These are phyloP conservation scores for Isatis lusitanica DNA, from an alignment of 441 rosid genomes.

Conservation along the genomic window DNA sequence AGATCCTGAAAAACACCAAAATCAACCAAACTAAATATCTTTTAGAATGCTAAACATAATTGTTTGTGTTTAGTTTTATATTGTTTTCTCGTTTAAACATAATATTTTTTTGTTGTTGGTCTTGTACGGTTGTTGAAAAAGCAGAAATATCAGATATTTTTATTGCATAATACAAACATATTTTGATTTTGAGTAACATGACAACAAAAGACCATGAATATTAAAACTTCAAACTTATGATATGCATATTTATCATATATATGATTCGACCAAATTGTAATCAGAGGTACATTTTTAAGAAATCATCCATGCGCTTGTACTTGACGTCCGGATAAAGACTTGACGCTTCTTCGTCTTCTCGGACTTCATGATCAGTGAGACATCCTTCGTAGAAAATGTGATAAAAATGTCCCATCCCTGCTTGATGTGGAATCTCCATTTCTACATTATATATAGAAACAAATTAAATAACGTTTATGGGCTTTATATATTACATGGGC, in stretches of 20 bases:
- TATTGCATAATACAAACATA: not conserved
- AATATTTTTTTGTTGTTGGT: not conserved
- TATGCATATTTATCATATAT: not conserved
- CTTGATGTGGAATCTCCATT: conserved; percentile 51
- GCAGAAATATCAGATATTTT: not conserved
- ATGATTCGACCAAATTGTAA: not conserved
- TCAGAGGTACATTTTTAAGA: conserved; percentile 45
- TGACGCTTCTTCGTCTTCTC: conserved; percentile 70
- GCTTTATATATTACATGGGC: not conserved
- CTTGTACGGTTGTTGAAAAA: not conserved
- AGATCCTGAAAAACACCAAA: no score
- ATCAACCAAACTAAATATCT: no score
- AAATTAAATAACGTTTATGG: not conserved
- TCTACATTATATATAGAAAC: conserved; percentile 34
- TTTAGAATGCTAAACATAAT: no score
- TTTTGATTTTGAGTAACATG: not conserved
- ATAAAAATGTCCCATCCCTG: conserved; percentile 72
- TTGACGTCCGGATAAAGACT: conserved; percentile 69
- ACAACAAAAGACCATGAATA: not conserved
- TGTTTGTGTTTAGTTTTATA: no score
- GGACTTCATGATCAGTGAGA: conserved; percentile 63
- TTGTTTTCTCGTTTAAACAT: not conserved
- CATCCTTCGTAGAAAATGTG: conserved; percentile 82
- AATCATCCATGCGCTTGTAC: conserved; percentile 65
- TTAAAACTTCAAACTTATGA: not conserved